Evolutionary conservation across 352 stramenopile species (phyloP).

Genomic region (Plasmopara viticola): DNA sequence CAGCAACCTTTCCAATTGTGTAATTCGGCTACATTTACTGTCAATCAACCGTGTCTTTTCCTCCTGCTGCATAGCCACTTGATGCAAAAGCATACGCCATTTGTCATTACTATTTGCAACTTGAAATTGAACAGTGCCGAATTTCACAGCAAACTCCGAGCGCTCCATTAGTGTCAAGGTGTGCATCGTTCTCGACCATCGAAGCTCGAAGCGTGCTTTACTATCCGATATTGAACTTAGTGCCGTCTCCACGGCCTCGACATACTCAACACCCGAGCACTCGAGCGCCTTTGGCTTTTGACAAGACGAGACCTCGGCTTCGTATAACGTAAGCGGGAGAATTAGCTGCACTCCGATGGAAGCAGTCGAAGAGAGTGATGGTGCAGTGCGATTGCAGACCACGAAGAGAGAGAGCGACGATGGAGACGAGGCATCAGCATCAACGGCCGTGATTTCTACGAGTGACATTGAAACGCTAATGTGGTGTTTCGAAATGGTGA

Average conservation of each 20-base stretch:
- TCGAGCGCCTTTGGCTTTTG: conserved; percentile 42
- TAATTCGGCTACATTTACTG: conserved; percentile 18
- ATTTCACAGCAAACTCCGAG: conserved; percentile 50
- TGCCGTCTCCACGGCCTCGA: conserved; percentile 23
- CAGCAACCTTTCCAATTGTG: conserved; percentile 30
- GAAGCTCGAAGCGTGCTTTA: conserved; percentile 28
- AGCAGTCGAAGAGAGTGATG: background rate
- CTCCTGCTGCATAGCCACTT: conserved; percentile 16
- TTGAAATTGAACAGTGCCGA: conserved; percentile 29
- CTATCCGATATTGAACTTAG: conserved; percentile 2
- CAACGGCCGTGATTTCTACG: conserved; percentile 3
- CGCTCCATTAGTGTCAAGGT: conserved; percentile 49
- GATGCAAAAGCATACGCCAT: conserved; percentile 28
- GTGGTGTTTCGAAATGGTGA: background rate
- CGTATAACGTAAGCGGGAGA: conserved; percentile 26
- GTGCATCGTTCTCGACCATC: conserved; percentile 28
- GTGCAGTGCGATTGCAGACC: conserved; percentile 2
- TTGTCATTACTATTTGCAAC: conserved; percentile 6
- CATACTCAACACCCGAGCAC: conserved; percentile 31
- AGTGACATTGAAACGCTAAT: conserved; percentile 8
- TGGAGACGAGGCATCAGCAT: background rate
- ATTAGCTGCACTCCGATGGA: conserved; percentile 28
- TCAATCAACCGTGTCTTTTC: conserved; percentile 7
- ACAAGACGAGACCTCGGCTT: conserved; percentile 19
- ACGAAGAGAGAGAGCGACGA: conserved; percentile 8